Evolutionary conservation across 495 filamentous ascomycete species (phyloP), one percentile per base, ranked within the genome.

Genomic region (Talaromyces ruber): DNA sequence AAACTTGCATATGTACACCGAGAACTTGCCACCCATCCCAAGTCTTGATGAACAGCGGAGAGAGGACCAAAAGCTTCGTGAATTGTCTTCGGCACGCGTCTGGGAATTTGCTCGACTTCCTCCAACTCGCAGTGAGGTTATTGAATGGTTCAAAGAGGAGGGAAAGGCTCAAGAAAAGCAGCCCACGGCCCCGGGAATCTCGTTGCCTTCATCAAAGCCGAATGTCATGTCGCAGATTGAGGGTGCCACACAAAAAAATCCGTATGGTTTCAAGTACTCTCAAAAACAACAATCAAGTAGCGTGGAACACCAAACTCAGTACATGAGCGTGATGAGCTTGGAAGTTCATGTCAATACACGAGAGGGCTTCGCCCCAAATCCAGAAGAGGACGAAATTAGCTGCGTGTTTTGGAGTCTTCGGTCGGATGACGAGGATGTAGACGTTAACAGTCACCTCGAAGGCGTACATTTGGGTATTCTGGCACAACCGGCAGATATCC

Each of bases 271-370:
- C 76, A 94, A 91, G 69, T 94, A 89, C 70, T 93, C 92, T 1
- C 92, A 94, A 68, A 90, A 88, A 65, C 74, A 79, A 58, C 84
- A 85, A 67, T 85, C 86, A 4, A 89, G 87, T 0, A 92, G 86
- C 68, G 88, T 94, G 39, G 83, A 89, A 65, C 89, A 93, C 64
- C 91, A 96, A 70, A 84, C 86, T 6, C 92, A 96, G 64, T 93
- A 96, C 70, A 98, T 98, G 92, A 96, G 90, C 72, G 90, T 85
- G 34, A 93, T 98, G 92, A 93, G 93, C 66, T 71, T 98, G 6
- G 94, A 98, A 69, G 71, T 98, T n/a, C 94, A 98, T 71, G 88
- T 95, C 61, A 97, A 96, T 70, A 96, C 89, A 6, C 81, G 92
- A 50, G 91, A 85, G 16, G 82, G 81, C 58, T 77, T 97, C 28